phyloP scores from a whole-genome alignment of 441 rosid genomes.

The Gossypium gossypioides region DNA sequence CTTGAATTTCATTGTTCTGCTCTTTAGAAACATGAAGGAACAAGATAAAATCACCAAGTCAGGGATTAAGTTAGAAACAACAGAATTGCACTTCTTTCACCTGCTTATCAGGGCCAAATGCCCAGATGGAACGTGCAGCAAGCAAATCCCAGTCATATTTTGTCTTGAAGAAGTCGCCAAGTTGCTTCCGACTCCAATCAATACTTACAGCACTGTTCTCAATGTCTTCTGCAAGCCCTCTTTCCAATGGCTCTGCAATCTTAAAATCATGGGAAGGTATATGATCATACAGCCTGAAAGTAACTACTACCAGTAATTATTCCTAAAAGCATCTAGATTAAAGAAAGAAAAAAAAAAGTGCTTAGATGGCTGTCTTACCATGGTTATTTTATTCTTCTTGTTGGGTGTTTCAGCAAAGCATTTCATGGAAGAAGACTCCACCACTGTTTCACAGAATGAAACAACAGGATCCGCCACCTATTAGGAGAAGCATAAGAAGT shows the following conservation, averaged over 20 bases:
- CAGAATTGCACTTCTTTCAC: slow-evolving; percentile 22
- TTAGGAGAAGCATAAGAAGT: slow-evolving; percentile 13
- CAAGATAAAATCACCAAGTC: slow-evolving; percentile 5
- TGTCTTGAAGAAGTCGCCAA: slow-evolving; percentile 85
- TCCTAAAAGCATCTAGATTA: slow-evolving; percentile 11
- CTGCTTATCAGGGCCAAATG: slow-evolving; percentile 98
- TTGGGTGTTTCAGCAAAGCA: slow-evolving; percentile 97
- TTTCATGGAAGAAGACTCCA: slow-evolving; percentile 91
- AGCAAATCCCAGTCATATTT: slow-evolving; percentile 96
- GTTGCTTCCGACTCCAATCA: slow-evolving; percentile 75
- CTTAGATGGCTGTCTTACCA: slow-evolving; percentile 37
- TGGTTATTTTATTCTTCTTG: slow-evolving; percentile 91
- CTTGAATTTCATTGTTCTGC: neutral
- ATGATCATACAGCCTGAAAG: neutral
- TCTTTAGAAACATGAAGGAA: neutral
- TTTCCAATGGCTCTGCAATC: slow-evolving; percentile 97
- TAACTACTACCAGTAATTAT: neutral
- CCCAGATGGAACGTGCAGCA: slow-evolving; percentile 96
- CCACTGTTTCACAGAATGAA: slow-evolving; percentile 94
- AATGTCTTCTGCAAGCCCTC: slow-evolving; percentile 89
- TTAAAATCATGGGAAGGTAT: slow-evolving; percentile 22
- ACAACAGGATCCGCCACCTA: slow-evolving; percentile 97
- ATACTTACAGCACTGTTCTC: slow-evolving; percentile 81
- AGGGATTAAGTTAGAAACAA: slow-evolving; percentile 4
- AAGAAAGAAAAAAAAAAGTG: neutral